Conservation (phyloP, 225 moss, liverwort and hornwort species). For the Physcomitrellopsis africana region DNA sequence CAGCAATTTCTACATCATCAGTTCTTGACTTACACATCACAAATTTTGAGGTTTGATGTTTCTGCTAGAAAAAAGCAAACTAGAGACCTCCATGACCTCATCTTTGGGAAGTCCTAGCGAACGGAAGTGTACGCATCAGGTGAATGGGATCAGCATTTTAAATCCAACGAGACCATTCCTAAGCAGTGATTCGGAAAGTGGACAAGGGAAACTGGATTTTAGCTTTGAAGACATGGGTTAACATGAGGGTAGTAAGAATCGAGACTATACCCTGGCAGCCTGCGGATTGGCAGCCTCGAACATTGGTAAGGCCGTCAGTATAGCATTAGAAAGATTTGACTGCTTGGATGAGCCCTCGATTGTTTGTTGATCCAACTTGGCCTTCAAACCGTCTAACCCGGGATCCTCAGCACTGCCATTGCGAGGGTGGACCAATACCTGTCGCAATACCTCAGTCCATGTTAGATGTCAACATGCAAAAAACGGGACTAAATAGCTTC, state of each 20-base stretch:
- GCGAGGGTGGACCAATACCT: slow-evolving; percentile 31
- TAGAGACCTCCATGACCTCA: too few relatives aligned
- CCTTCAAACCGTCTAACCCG: slow-evolving; percentile 7
- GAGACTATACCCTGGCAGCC: slow-evolving; percentile 29
- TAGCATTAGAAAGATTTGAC: slow-evolving; percentile 4
- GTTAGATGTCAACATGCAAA: neutral
- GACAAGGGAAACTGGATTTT: neutral
- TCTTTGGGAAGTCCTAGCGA: neutral
- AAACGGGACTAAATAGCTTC: neutral
- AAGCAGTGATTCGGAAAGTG: neutral
- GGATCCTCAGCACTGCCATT: neutral
- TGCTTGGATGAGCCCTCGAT: neutral
- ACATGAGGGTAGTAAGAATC: neutral
- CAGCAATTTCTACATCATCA: neutral
- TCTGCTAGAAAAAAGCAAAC: neutral
- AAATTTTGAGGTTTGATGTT: neutral
- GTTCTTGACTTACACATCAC: neutral
- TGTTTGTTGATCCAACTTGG: neutral
- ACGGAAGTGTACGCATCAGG: neutral
- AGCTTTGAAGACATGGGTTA: neutral
- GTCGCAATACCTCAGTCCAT: neutral
- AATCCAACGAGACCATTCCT: neutral
- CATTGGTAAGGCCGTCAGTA: slow-evolving; percentile 21
- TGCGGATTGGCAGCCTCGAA: slow-evolving; percentile 1
- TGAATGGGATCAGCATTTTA: neutral